Base-by-base conservation (phyloP, 108 stramenopile species). In the Pseudonitzschia pungens region DNA sequence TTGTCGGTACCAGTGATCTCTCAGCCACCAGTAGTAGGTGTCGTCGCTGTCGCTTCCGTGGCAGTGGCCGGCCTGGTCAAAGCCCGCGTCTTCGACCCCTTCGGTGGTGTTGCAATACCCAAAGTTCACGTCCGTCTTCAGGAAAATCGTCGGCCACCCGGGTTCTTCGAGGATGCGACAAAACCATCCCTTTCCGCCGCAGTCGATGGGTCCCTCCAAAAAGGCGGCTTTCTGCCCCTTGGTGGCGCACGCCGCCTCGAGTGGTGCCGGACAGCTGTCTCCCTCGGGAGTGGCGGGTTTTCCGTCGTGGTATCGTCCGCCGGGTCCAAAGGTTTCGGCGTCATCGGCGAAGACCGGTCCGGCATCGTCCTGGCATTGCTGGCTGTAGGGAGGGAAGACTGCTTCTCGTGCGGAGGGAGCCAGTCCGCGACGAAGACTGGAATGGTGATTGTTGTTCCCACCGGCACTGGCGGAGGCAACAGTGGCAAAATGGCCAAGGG, bases 161-260 rank as follows among this genome's bases (percentile, higher is more conserved):
- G 36, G 29, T 48, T 68, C 20, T 28, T 68, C 67, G 0, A 32
- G 31, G 31, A 68, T 50, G 1, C 44, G 6, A 51, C 67, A 68
- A 41, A n/a, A 68, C 44, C 42, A 68, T 2, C 67, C 67, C 7
- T 68, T 14, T 1, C 42, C 50, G 15, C 67, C 67, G 21, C 67
- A 68, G 42, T 68, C 67, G 21, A 68, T 48, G 21, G 67, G 67
- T 2, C 67, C 67, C 43, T 68, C 67, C 22, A 68, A 21, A 50
- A 43, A 68, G 14, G 67, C 67, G 28, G 45, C 15, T 16, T 48
- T 68, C 9, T 44, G 14, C 2, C 1, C 12, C 21, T 44, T 44
- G 1, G 31, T 68, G 48, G 50, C 42, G 28, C 67, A 68, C 16
- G 67, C 67, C 9, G 7, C 67, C 21, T 48, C 14, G 21, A 68